Evolutionary conservation across 371 early-diverging fungal species (phyloP), one percentile per base, ranked within the genome.

Genomic region (Thermomucor indicae-seudaticae): DNA sequence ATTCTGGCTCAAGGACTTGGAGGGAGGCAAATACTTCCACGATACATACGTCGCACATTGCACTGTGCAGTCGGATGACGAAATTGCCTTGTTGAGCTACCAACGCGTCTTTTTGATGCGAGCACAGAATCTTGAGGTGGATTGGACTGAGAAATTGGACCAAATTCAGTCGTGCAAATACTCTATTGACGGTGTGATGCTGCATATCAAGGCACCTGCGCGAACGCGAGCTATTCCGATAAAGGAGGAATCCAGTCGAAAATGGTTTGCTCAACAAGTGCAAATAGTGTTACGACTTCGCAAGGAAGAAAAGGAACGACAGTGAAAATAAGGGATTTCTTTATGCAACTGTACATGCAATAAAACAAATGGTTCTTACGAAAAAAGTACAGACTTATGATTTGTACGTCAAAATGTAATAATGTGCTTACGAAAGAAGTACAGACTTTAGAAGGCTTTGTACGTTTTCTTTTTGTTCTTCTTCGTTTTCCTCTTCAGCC

Each of bases 31-130:
- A 28, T 93, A 77, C 60, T 83, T 84, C 29, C 62, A 82, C 19
- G 95, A 96, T 45, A 77, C 72, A 29, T 97, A 97, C 55, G 64
- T 93, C 52, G 91, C 92, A 0, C 98, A 97, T 54, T 61, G 54
- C 23, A 40, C 64, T 3, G 49, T 62, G 0, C 42, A 59, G 10
- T 78, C 76, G 2, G 85, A 86, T 27, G 83, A 85, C 34, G 74
- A 70, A 57, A 76, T 84, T 3, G 80, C 76, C 1, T 65, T 90
- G 55, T 52, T 90, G 45, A 86, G 88, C 0, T 83, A 79, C 42
- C 76, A 78, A 34, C 70, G 81, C 7, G 66, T 90, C 22, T 52
- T 86, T 37, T 58, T 86, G 3, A 72, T 86, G 49, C 65, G 72
- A 16, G 80, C 79, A 16, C 58, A 78, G 49, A 73, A 68, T 46